Percentiles rank a stretch among this genome's conserved stretches.
Conservation (phyloP, 2,329 filamentous ascomycete genomes). For the Leptographium wingfieldii region DNA sequence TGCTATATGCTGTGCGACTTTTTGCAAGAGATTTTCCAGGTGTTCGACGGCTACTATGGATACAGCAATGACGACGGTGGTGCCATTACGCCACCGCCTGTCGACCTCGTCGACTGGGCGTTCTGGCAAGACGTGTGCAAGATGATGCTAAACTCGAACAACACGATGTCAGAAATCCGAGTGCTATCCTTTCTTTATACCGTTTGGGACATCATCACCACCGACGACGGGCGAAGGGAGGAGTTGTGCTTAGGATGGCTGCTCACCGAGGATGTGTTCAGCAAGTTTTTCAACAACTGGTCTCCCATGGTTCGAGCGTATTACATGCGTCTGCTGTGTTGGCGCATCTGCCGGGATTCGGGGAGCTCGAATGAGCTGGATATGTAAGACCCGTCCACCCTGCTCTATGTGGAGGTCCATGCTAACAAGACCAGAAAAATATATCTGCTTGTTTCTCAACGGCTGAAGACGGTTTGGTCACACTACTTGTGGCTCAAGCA, state of each 20-base stretch:
- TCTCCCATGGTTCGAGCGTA: conserved; percentile 91
- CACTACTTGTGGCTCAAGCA: conserved; percentile 68
- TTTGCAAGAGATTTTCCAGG: conserved; percentile 64
- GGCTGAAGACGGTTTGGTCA: conserved; percentile 62
- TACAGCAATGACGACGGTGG: conserved; percentile 14
- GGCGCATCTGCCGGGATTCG: conserved; percentile 70
- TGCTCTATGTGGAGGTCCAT: conserved; percentile 24
- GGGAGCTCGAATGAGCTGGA: conserved; percentile 54
- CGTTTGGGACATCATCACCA: conserved; percentile 61
- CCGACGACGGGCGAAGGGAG: conserved; percentile 54
- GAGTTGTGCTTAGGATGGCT: conserved; percentile 63
- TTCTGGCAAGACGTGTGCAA: conserved; percentile 79
- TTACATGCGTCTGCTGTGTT: conserved; percentile 81
- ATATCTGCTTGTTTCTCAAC: conserved; percentile 51
- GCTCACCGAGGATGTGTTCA: conserved; percentile 61
- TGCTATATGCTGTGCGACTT: conserved; percentile 90
- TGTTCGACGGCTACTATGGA: conserved; percentile 38
- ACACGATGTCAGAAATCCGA: conserved; percentile 81
- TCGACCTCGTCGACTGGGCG: conserved; percentile 55
- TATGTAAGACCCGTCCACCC: conserved; percentile 37
- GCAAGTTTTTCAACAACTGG: conserved; percentile 83
- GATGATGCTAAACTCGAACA: conserved; percentile 69
- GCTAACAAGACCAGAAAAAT: conserved; percentile 41
- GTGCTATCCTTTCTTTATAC: conserved; percentile 71
- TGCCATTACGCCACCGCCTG: neutral